Base-by-base conservation (phyloP, 176 grass and related monocot species). In the Miscanthus lutarioriparius region DNA sequence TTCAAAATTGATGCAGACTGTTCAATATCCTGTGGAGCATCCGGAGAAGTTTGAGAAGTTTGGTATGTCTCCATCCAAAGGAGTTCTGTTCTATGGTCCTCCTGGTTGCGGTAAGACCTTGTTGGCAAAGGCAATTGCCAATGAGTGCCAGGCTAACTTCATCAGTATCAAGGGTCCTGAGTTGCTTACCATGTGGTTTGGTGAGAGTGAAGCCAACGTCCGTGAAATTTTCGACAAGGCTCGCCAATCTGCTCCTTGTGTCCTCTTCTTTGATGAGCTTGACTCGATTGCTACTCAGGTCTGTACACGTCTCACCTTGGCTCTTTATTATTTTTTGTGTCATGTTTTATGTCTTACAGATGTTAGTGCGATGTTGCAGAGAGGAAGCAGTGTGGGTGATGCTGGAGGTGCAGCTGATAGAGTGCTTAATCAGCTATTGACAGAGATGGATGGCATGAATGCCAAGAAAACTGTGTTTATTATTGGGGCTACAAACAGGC, bases 1-100 rank as follows among this genome's bases (percentile, higher is more conserved):
- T 25, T 36, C 1, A 62, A 71, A 37, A 66, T 76, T 78, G 11
- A 43, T 71, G 26, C 49, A 96, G 86, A 97, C 91, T 37, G 91
- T 97, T 79, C 94, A 97, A 82, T 97, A 94, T 78, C 94, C 91
- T 13, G 94, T 94, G 66, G 94, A 97, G 58, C 94, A 97, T 72
- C 91, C 94, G 0, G 94, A 97, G 82, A 97, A 97, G 67, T 97
- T 97, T 5, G 94, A 97, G 78, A 97, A 93, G 75, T 97, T 97
- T 78, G 94, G 94, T 10, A 97, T 97, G 94, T 93, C 91, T 25
- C 94, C 94, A 7, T 97, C 91, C 1, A 97, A 97, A 78, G 94
- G 94, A 64, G 94, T 97, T 80, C 70, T 97, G 36, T 97, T 97
- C 75, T 97, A 97, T 81, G 94, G 94, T 14, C 94, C 91, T 56